Conservation (phyloP, 371 early-diverging fungal genomes). For the Circinella minor region DNA sequence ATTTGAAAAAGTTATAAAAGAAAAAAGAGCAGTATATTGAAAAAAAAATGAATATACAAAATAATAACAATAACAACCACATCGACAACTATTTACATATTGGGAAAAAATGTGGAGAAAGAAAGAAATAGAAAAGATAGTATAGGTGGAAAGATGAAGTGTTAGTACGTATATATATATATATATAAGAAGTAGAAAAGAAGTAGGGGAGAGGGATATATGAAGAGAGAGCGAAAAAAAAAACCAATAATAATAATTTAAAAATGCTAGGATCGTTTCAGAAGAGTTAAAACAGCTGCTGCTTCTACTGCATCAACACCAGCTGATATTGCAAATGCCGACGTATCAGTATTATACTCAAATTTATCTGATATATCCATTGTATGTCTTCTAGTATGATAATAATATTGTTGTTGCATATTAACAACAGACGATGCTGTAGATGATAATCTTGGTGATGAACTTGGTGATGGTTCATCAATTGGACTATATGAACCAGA, state of each 20-base stretch:
- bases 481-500: conserved; percentile 8
- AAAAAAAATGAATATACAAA: neutral
- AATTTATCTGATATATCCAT: conserved; percentile 7
- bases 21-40: too few relatives aligned
- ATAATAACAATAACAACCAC: neutral
- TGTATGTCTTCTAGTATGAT: conserved; percentile 10
- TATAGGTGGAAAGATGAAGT: neutral
- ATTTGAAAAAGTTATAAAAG: too few relatives aligned
- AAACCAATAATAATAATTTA: too few relatives aligned
- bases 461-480: conserved; percentile 12
- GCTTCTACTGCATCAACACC: conserved; percentile 53
- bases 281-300: conserved; percentile 44
- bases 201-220: neutral
- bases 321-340: conserved; percentile 9
- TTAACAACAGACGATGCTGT: conserved; percentile 6
- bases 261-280: conserved; percentile 36
- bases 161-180: neutral
- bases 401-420: neutral
- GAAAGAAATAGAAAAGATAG: neutral
- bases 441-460: conserved; percentile 16
- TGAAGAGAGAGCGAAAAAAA: neutral
- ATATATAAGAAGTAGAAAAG: neutral
- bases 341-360: neutral
- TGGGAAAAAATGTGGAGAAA: neutral
- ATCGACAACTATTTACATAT: conserved; percentile 9